These are phyloP conservation scores for Zymoseptoria crescenta DNA, from an alignment of 2,329 filamentous ascomycete species.

Conservation along the genomic window DNA sequence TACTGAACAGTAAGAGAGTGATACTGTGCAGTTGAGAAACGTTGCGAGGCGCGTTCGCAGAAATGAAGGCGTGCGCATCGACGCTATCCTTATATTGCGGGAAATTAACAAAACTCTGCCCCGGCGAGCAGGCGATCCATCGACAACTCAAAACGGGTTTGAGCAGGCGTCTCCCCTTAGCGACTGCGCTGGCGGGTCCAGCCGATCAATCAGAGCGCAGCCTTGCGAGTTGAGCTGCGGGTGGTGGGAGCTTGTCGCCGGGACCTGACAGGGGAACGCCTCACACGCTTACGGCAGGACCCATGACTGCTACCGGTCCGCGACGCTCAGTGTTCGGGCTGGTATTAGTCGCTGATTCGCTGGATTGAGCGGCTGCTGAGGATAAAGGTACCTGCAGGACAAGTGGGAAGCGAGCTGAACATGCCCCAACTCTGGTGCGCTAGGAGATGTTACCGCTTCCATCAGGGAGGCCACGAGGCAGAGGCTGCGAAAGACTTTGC, in stretches of 20 bases:
- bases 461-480: background rate
- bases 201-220: background rate
- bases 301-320: background rate
- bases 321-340: background rate
- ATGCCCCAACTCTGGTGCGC: background rate
- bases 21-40: background rate
- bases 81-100: background rate
- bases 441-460: background rate
- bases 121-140: background rate
- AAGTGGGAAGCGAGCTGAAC: background rate
- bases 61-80: background rate
- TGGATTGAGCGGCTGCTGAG: background rate
- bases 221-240: background rate
- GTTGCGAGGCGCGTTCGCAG: background rate
- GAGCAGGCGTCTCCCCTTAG: background rate
- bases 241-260: background rate
- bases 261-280: background rate
- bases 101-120: background rate
- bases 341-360: background rate
- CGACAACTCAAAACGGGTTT: background rate
- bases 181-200: background rate
- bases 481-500: background rate
- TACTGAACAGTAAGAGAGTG: constrained; percentile 1
- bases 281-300: background rate
- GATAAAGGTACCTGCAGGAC: background rate